phyloP scores from a whole-genome alignment of 2,329 filamentous ascomycete genomes.

The Ceratocystis lukuohia region DNA sequence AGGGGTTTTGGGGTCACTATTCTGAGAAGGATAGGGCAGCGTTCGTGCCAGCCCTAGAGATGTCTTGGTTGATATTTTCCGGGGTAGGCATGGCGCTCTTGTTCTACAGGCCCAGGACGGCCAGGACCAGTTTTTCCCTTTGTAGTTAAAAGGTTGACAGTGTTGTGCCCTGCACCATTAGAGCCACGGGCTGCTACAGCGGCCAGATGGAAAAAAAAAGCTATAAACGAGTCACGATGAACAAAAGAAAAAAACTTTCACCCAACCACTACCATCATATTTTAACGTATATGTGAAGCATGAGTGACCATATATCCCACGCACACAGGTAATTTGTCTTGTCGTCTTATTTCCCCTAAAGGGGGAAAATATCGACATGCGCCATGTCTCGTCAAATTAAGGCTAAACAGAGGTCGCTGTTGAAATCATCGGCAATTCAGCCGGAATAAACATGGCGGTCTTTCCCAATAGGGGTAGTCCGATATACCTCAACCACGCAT shows the following conservation, averaged over 20 bases:
- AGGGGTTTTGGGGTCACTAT: slow-evolving; percentile 1
- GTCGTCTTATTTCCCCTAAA: neutral
- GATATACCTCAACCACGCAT: neutral
- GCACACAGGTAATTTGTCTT: neutral
- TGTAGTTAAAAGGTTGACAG: neutral
- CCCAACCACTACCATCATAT: too few relatives aligned
- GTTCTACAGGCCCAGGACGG: neutral
- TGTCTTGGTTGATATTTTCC: slow-evolving; percentile 3
- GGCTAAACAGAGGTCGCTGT: neutral
- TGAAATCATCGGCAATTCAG: neutral
- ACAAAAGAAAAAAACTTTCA: neutral
- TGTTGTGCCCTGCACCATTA: slow-evolving; percentile 1
- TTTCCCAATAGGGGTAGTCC: neutral
- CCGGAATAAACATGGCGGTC: neutral
- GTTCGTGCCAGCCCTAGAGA: neutral
- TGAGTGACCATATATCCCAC: too few relatives aligned
- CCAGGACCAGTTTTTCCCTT: slow-evolving; percentile 1
- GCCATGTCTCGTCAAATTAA: neutral
- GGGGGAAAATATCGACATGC: neutral
- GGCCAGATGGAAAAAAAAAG: slow-evolving; percentile 1
- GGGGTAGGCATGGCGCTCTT: neutral
- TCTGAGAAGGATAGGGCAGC: neutral
- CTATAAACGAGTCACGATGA: slow-evolving; percentile 10
- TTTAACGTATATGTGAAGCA: too few relatives aligned
- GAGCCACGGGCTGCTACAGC: neutral